Evolutionary conservation across 2,329 filamentous ascomycete species (phyloP), one percentile per base, ranked within the genome.

Genomic region (Leptographium radiaticola): DNA sequence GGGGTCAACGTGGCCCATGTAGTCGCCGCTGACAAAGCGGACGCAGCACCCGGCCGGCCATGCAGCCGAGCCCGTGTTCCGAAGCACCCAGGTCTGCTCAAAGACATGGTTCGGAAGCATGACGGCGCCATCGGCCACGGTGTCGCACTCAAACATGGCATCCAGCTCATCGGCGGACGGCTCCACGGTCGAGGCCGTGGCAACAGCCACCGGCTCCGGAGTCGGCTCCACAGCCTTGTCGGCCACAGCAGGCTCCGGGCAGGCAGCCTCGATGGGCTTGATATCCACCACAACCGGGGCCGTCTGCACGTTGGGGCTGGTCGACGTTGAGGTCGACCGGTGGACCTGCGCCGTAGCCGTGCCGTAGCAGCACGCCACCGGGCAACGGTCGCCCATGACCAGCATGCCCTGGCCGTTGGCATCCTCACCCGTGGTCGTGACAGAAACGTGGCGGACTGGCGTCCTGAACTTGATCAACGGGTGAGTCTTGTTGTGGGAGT

Each of bases 391-490:
- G 52, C 89, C 89, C 77, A 95, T 82, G 40, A 75, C 67, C n/a
- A 79, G 76, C 64, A 86, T 77, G 45, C 69, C 70, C 56, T 80
- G 75, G 51, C 86, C 86, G 60, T 82, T 74, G 56, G 77, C 78
- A 62, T 89, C 82, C 68, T 95, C 88, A 52, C 85, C 86, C 59
- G 86, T 76, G 10, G 91, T 97, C 50, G 83, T 90, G 52, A 98
- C 87, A 58, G 81, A 90, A 39, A 95, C 87, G 61, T 87, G 85
- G 60, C 88, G 86, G 49, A 98, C 85, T 11, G 91, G 87, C 2
- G 87, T 94, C 77, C 89, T 95, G 75, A 98, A 89, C 73, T 95
- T 96, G 74, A 98, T 89, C 62, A 98, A 74, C 33, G 93, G 93
- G 63, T 98, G 93, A n/a, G 90, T 95, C 68, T 83, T 84, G 75